Conservation (phyloP, 2,329 filamentous ascomycete species). For the Juglanconis sp. region DNA sequence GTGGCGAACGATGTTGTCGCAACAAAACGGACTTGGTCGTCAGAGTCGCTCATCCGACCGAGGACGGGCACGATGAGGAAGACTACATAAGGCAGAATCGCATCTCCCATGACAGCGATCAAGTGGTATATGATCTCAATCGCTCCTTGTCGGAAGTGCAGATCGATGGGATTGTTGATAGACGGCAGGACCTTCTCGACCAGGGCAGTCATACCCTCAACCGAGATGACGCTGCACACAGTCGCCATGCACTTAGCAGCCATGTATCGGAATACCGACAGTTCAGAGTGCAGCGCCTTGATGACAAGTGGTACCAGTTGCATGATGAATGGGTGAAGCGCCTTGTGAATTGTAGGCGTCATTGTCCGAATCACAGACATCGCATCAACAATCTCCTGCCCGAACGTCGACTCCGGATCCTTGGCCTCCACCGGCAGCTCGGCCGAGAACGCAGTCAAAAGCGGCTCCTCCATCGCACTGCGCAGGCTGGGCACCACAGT, state of each 20-base stretch:
- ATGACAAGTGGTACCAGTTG: conserved; percentile 80
- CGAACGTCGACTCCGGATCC: conserved; percentile 70
- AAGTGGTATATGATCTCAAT: conserved; percentile 96
- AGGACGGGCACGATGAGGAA: conserved; percentile 97
- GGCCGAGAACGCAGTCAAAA: conserved; percentile 69
- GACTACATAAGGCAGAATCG: conserved; percentile 94
- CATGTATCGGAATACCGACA: conserved; percentile 93
- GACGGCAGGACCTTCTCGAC: conserved; percentile 90
- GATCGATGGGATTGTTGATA: conserved; percentile 85
- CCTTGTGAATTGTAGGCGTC: conserved; percentile 79
- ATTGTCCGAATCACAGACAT: conserved; percentile 90
- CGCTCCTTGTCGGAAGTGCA: conserved; percentile 86
- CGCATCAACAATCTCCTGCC: conserved; percentile 90
- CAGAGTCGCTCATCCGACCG: conserved; percentile 96
- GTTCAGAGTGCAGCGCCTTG: conserved; percentile 79
- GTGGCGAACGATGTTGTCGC: conserved; percentile 97
- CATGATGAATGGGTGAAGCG: conserved; percentile 77
- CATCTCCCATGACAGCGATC: conserved; percentile 97
- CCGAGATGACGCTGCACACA: conserved; percentile 92
- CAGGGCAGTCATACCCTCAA: conserved; percentile 92
- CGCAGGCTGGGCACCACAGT: conserved; percentile 80
- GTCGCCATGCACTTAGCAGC: conserved; percentile 97
- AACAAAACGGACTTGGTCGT: conserved; percentile 90
- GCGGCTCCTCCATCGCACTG: conserved; percentile 75
- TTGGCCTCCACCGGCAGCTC: conserved; percentile 70